Evolutionary conservation across 495 filamentous ascomycete genomes (phyloP), one percentile per base, ranked within the genome.

Genomic region (Lasiosphaeria ovina): DNA sequence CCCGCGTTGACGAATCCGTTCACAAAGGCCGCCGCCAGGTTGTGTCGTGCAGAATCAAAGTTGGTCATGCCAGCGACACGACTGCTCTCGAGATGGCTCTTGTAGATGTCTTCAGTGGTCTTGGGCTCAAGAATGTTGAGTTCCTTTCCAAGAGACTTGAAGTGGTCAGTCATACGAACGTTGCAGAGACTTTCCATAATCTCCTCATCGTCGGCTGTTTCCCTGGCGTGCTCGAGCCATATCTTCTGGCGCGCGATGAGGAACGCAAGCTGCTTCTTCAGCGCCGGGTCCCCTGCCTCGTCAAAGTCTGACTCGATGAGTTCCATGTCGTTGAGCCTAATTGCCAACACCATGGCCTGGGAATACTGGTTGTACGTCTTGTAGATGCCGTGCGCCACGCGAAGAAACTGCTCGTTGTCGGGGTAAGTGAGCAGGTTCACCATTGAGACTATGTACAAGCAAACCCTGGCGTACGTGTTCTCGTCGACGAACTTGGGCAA

Each of bases 391-490:
- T 97, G 93, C 54, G 92, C 93, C 2, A 92, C 93, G 48, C 82
- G 82, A 60, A 99, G 88, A 76, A 98, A 98, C 71, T 88, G 85
- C 70, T 97, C 88, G 70, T 98, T 96, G 77, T 99, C 94, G 35
- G 94, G 94, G 69, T 93, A 97, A 8, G 95, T 97, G 70, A 99
- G 85, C 14, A 98, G 85, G 65, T 93, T 94, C 54, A 99, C 94
- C 91, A 98, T 98, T 80, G 90, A 96, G 66, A 97, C 91, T 87
- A 99, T 96, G 74, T 99, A 99, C 65, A 99, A 74, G 77, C 93
- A 97, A 57, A 97, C 94, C 65, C 94, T 81, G 33, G 88, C 76
- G 68, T 95, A 99, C 35, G 92, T 97, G 73, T 98, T 89, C 70
- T 96, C 89, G 71, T 99, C 94, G 57, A 98, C 79, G 65, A 92